Base-by-base conservation (phyloP, 129 eudicot species). In the Escallonia rubra region DNA sequence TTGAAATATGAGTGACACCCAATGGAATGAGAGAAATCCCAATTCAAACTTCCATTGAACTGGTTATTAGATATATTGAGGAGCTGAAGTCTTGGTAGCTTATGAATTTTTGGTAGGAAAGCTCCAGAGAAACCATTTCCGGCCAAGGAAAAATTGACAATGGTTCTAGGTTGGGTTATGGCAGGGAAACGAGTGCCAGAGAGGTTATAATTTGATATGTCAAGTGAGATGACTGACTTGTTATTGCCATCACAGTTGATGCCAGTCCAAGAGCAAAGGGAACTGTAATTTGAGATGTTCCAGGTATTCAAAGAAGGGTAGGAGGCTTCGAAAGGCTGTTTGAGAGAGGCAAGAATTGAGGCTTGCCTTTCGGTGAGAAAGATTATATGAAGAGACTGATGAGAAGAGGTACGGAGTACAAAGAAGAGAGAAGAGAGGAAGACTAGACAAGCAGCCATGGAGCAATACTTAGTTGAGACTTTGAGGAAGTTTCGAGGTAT, bases 101-200 rank as follows among this genome's bases (percentile, higher is more conserved):
- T 1, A 23, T 23, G 34, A 23, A 23, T 23, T 23, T 23, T 67
- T 3, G 41, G 3, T 14, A 72, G 73, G 14, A 74, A 63, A 8
- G 65, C 54, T 6, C 78, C 78, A 12, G 78, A 57, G 41, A 66
- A 59, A 14, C 49, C 58, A 52, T 74, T 74, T 67, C 66, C 53
- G 10, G 34, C 34, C 34, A 23, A 23, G 34, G 34, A 23, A 23
- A 23, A 23, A 23, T 23, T 23, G 34, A 23, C 34, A 23, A 23
- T 23, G 34, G 34, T 23, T 23, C 34, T 23, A 23, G 1, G 34
- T 23, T 23, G 34, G 50, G 59, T 41, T 40, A 62, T 15, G 42
- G 13, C 55, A 15, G 76, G 76, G 7, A 65, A 72, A 40, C 64
- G 57, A 9, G 64, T 34, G 12, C 77, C 77, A 58, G 77, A 64